Percentiles rank a stretch among this genome's conserved stretches.
Conservation (phyloP, 148 eudicot genomes). For the Selenicereus undatus region DNA sequence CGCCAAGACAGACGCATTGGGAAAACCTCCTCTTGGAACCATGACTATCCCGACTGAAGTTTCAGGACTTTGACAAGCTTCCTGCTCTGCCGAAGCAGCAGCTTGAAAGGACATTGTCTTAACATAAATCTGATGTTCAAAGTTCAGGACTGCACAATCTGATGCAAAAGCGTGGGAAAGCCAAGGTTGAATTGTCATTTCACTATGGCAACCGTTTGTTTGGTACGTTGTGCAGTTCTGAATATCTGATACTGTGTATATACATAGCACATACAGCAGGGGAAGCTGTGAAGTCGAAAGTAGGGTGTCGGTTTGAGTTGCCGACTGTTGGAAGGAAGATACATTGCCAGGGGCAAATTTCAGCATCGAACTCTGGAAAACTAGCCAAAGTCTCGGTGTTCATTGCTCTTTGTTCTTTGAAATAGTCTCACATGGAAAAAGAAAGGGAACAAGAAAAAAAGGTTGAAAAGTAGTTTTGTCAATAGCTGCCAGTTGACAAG, state of each 20-base stretch:
- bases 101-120: slow-evolving; percentile 11
- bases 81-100: slow-evolving; percentile 5
- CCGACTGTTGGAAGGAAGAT: no score
- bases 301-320: background rate
- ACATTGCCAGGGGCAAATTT: no score
- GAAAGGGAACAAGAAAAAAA: background rate
- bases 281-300: background rate
- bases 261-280: slow-evolving; percentile 12
- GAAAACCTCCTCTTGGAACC: slow-evolving; percentile 11
- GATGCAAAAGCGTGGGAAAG: background rate
- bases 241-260: slow-evolving; percentile 24
- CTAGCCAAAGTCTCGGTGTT: no score
- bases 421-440: background rate
- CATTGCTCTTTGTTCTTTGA: no score
- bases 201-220: background rate
- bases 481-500: slow-evolving; percentile 19
- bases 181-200: background rate
- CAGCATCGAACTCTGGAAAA: no score
- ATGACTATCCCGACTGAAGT: slow-evolving; percentile 11
- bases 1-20: slow-evolving; percentile 2
- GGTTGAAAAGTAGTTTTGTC: background rate
- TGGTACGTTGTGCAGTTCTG: slow-evolving; percentile 6
- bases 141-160: background rate
- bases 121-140: background rate
- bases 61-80: slow-evolving; percentile 20